Conservation (phyloP, 148 eudicot genomes). For the Limonium bicolor region DNA sequence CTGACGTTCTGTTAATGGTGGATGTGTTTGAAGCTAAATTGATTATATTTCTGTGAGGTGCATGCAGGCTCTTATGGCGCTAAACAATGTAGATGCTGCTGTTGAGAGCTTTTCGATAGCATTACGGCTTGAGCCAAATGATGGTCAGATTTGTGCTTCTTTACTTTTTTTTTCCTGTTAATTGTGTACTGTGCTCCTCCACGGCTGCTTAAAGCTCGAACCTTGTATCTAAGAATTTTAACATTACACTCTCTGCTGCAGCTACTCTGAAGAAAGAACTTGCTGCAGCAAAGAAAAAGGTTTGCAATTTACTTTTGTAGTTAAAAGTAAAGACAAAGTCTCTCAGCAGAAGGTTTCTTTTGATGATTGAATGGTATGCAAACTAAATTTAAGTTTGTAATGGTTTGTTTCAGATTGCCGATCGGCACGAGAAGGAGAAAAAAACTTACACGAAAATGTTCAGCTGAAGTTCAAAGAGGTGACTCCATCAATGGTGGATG, state of each 20-base stretch:
- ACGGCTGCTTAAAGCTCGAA: no score
- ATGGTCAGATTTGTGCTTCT: slow-evolving; percentile 23
- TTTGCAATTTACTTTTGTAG: neutral
- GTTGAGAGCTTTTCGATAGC: slow-evolving; percentile 61
- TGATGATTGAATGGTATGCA: neutral
- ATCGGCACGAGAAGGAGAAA: slow-evolving; percentile 54
- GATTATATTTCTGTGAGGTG: neutral
- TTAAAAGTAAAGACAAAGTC: neutral
- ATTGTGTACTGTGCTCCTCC: no score
- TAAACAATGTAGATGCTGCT: slow-evolving; percentile 61
- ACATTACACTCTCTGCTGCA: slow-evolving; percentile 8
- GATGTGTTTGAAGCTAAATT: no score
- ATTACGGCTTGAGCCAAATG: slow-evolving; percentile 57
- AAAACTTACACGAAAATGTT: slow-evolving; percentile 73
- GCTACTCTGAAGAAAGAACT: slow-evolving; percentile 63
- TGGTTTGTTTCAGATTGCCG: slow-evolving; percentile 44
- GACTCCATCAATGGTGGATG: no score
- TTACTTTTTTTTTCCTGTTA: neutral
- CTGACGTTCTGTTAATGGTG: no score
- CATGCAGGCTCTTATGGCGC: slow-evolving; percentile 59
- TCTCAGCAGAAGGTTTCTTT: neutral
- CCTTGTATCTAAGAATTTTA: slow-evolving; percentile 1
- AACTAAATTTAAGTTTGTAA: neutral
- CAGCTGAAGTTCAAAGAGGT: slow-evolving; percentile 3
- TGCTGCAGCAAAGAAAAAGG: slow-evolving; percentile 66